Percentiles rank a stretch among this genome's conserved stretches.
Evolutionary conservation across 2,329 filamentous ascomycete genomes (phyloP).

Genomic region (Fusarium goolgardi): DNA sequence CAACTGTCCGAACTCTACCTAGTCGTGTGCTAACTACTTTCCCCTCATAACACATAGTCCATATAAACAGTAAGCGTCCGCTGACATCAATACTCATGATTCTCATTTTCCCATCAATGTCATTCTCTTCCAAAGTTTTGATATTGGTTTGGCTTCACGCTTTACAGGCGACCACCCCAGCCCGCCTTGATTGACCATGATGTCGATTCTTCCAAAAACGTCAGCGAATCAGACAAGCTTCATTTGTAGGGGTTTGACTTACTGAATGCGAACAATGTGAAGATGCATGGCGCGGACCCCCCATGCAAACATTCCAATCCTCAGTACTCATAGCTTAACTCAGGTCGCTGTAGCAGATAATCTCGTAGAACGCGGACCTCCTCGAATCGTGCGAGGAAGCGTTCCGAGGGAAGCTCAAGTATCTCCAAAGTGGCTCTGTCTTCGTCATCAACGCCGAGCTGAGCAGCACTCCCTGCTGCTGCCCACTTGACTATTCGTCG

Average conservation of each 20-base stretch:
- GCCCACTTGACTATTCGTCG: conserved; percentile 15
- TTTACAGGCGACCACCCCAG: not conserved
- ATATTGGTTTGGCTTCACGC: not conserved
- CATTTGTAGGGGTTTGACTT: not conserved
- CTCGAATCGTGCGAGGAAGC: not conserved
- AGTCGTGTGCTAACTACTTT: not conserved
- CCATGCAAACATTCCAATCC: not conserved
- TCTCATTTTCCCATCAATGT: not conserved
- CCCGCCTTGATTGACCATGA: not conserved
- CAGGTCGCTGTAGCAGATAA: not conserved
- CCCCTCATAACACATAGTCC: not conserved
- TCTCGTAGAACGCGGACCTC: conserved; percentile 1
- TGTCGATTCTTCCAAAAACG: not conserved
- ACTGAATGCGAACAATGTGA: not conserved
- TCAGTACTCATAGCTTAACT: not conserved
- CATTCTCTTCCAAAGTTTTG: not conserved
- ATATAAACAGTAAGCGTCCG: not conserved
- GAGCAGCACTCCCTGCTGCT: not conserved
- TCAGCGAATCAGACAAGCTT: not conserved
- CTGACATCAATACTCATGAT: not conserved
- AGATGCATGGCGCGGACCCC: not conserved
- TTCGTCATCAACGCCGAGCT: not conserved
- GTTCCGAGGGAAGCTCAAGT: conserved; percentile 1
- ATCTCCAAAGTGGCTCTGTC: not conserved
- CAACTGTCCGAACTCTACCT: not conserved